Evolutionary conservation across 257 asterid genomes (phyloP).

Genomic region (Nicotiana paniculata): DNA sequence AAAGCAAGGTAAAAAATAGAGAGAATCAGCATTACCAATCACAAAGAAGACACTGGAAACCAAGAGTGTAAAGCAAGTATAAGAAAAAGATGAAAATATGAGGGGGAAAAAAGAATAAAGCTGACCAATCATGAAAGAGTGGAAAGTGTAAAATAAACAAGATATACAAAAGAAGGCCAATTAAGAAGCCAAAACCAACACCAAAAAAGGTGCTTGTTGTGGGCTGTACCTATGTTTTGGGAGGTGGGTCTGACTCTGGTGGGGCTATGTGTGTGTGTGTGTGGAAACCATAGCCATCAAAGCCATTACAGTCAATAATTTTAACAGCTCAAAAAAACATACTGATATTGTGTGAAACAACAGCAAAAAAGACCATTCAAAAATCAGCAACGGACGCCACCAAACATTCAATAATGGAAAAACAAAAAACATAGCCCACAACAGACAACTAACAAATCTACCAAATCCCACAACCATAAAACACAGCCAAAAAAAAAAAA

Average conservation of each 20-base stretch:
- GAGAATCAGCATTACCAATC: slow-evolving; percentile 15
- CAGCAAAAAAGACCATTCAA: background rate
- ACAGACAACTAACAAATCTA: slow-evolving; percentile 1
- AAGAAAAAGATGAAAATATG: background rate
- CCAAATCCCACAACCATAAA: slow-evolving; percentile 5
- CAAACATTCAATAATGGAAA: slow-evolving; percentile 6
- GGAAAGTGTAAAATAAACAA: background rate
- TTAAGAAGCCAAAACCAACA: slow-evolving; percentile 5
- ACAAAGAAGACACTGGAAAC: slow-evolving; percentile 8
- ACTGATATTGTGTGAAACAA: background rate
- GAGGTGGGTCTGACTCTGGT: background rate
- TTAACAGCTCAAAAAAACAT: background rate
- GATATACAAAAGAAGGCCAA: slow-evolving; percentile 4
- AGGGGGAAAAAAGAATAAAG: background rate
- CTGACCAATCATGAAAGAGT: slow-evolving; percentile 7
- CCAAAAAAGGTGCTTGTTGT: slow-evolving; percentile 3
- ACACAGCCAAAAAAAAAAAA: background rate
- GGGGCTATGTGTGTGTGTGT: background rate
- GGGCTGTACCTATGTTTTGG: background rate
- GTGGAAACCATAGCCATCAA: background rate
- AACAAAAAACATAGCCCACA: background rate
- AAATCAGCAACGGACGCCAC: background rate
- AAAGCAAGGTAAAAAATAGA: background rate
- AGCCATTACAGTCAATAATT: background rate
- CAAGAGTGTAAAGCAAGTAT: slow-evolving; percentile 20